These are phyloP conservation scores for Podaxis rugospora DNA, from an alignment of 768 basidiomycete genomes.

Conservation along the genomic window DNA sequence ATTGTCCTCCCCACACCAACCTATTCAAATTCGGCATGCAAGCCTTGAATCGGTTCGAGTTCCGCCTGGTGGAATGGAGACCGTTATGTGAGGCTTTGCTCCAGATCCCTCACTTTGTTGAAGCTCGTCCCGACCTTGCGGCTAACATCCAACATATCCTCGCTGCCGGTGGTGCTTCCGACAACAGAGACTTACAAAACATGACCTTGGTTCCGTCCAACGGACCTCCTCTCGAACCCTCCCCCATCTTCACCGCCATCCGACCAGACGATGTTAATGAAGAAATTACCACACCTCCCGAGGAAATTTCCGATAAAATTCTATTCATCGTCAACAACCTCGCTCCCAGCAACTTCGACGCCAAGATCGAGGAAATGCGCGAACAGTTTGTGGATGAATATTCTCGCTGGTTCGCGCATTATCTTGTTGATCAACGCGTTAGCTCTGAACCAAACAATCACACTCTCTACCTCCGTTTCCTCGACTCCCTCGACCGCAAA, in stretches of 20 bases:
- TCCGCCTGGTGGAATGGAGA: conserved; percentile 86
- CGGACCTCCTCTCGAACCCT: conserved; percentile 27
- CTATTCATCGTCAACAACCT: conserved; percentile 98
- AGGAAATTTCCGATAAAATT: conserved; percentile 89
- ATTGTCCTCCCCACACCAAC: conserved; percentile 86
- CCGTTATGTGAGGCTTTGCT: conserved; percentile 87
- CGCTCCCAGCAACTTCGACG: conserved; percentile 88
- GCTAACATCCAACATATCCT: conserved; percentile 69
- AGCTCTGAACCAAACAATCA: conserved; percentile 98
- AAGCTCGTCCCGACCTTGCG: conserved; percentile 79
- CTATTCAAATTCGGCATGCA: conserved; percentile 94
- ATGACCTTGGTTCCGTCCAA: conserved; percentile 12
- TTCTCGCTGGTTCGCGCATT: conserved; percentile 96
- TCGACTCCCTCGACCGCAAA: conserved; percentile 75
- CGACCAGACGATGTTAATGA: conserved; percentile 64
- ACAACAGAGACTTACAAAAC: conserved; percentile 34
- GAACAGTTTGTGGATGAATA: conserved; percentile 79
- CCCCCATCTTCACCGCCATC: conserved; percentile 72
- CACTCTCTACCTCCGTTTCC: conserved; percentile 87
- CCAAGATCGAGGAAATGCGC: conserved; percentile 83
- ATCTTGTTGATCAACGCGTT: conserved; percentile 93
- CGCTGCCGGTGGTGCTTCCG: conserved; percentile 37
- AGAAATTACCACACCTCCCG: conserved; percentile 66
- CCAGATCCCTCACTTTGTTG: conserved; percentile 80
- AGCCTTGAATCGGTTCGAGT: conserved; percentile 85